A percentile compares a stretch with the other conserved stretches of the same genome.
Conservation (phyloP, 495 filamentous ascomycete genomes). For the Tuber microsphaerosporum region DNA sequence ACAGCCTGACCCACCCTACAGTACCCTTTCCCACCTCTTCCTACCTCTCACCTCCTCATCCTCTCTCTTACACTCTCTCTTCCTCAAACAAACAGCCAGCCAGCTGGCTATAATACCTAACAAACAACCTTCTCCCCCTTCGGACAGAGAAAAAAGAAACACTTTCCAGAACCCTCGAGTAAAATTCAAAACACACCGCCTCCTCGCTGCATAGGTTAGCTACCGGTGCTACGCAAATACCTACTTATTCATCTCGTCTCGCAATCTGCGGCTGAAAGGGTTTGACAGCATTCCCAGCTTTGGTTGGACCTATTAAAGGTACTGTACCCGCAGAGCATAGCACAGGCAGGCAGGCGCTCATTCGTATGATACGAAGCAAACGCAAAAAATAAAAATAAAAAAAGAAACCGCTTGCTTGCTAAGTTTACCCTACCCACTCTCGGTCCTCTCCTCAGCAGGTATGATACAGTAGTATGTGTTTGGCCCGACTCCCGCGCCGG, state of each 20-base stretch:
- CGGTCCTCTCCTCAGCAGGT: background rate
- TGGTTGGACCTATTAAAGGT: background rate
- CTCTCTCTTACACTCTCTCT: background rate
- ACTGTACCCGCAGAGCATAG: background rate
- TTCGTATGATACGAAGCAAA: background rate
- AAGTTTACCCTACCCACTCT: background rate
- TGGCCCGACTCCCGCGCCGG: background rate
- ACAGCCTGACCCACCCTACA: background rate
- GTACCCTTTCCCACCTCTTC: background rate
- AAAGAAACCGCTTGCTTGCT: background rate
- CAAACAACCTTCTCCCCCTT: background rate
- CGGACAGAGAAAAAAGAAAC: background rate
- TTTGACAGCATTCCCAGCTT: background rate
- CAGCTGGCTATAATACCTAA: background rate
- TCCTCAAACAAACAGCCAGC: background rate
- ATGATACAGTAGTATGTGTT: background rate
- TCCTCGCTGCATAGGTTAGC: background rate
- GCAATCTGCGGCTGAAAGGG: constrained; percentile 3
- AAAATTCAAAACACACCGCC: background rate
- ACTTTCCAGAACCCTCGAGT: background rate
- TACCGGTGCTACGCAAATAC: background rate
- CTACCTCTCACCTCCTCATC: background rate
- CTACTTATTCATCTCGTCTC: background rate
- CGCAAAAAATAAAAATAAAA: background rate
- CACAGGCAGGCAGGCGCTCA: background rate